These are phyloP conservation scores for Lepiota brunneoincarnata DNA, from an alignment of 768 basidiomycete genomes.

Conservation along the genomic window DNA sequence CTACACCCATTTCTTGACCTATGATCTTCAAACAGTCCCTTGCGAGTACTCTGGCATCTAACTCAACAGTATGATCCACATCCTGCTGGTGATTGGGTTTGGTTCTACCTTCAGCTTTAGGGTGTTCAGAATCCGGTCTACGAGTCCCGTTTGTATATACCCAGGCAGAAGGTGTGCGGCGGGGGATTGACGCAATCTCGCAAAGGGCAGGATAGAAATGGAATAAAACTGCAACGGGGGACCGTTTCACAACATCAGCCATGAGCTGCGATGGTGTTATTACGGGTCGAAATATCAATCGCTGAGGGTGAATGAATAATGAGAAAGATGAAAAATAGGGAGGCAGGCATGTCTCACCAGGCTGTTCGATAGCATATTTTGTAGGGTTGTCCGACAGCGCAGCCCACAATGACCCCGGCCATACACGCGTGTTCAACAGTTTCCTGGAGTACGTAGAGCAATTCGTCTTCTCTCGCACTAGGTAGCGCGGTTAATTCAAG, in stretches of 20 bases:
- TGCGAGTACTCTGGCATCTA: constrained; percentile 67
- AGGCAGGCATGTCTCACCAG: constrained; percentile 39
- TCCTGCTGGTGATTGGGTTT: not conserved
- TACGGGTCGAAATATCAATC: constrained; percentile 36
- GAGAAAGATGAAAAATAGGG: not conserved
- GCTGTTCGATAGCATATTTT: constrained; percentile 48
- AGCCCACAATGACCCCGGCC: constrained; percentile 76
- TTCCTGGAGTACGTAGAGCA: constrained; percentile 82
- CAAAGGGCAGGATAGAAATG: constrained; percentile 80
- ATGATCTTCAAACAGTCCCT: constrained; percentile 65
- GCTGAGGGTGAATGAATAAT: constrained; percentile 6
- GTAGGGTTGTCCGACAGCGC: constrained; percentile 67
- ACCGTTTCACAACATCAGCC: constrained; percentile 70
- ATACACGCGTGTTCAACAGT: constrained; percentile 68
- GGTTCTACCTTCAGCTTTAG: constrained; percentile 17
- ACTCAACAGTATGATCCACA: constrained; percentile 33
- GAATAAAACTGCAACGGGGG: constrained; percentile 81
- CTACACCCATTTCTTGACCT: constrained; percentile 70
- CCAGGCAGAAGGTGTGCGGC: constrained; percentile 70
- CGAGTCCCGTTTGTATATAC: constrained; percentile 27
- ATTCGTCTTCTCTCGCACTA: constrained; percentile 85
- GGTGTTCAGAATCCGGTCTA: constrained; percentile 10
- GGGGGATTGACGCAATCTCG: constrained; percentile 73
- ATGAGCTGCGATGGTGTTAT: constrained; percentile 54
- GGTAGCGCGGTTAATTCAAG: not conserved